Base-by-base conservation (phyloP, 2,329 filamentous ascomycete genomes). In the Trichoderma sp. region DNA sequence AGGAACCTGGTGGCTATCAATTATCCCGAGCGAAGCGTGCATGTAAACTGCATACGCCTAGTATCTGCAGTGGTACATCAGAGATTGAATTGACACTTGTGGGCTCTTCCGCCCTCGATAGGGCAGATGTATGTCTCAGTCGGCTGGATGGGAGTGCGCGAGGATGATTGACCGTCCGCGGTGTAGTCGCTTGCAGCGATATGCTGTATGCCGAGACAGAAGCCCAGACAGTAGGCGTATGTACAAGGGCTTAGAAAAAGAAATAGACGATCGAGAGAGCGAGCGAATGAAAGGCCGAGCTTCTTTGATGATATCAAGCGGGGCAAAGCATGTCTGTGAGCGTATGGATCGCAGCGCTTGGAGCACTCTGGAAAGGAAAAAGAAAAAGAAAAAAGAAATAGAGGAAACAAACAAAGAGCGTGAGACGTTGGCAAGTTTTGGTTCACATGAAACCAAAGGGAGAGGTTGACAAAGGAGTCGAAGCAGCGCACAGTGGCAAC, bases 91-190 rank as follows among this genome's bases (percentile, higher is more conserved):
- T 30, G 52, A 50, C 44, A 30, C 44, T 39, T n/a, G 34, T 30
- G 45, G 50, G 50, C 50, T 54, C 47, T 51, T 24, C 26, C 54
- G 63, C 58, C 47, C 56, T 63, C 60, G 64, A 66, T 66, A 57
- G 48, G 64, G 51, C 19, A 50, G 34, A 64, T 48, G 64, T 66
- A 51, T 63, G 64, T 66, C 60, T 66, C 52, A 64, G 64, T 63
- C 51, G 52, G 10, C 26, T 41, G 43, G 50, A 7, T 52, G 48
- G 48, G 34, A 17, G 34, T 24, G 44, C 6, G 39, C 28, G 48
- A 62, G 30, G 26, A 15, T 26, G 44, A 45, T 51, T 14, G 55
- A 47, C 39, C 5, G n/a, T 51, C 34, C 5, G 34, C 12, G 2
- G 34, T 14, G 34, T 14, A 39, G 12, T 39, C 12, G 34, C 34